phyloP scores from a whole-genome alignment of 306 rosid species.

The Pachyrhizus erosus region DNA sequence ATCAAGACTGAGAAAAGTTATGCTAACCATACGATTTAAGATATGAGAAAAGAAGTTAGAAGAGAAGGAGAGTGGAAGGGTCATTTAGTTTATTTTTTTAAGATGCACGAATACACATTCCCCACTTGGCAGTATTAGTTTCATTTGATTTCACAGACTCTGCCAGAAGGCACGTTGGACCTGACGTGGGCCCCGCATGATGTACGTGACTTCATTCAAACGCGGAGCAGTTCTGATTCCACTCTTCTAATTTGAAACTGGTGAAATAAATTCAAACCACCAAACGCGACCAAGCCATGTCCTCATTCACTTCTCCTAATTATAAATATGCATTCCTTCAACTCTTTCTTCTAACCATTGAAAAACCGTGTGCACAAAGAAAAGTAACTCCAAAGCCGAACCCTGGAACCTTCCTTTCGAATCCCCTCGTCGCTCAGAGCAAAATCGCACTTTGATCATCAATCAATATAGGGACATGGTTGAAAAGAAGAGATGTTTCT shows the following conservation, averaged over 20 bases:
- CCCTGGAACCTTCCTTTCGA: no score
- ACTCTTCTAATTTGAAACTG: background rate
- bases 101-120: background rate
- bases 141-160: background rate
- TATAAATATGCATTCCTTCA: background rate
- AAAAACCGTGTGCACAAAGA: constrained; percentile 18
- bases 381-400: background rate
- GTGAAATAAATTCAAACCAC: constrained; percentile 10
- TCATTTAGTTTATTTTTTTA: no score
- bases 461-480: background rate
- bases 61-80: no score
- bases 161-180: background rate
- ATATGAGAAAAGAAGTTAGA: no score
- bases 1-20: no score
- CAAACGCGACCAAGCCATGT: background rate
- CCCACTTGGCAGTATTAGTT: background rate
- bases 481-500: constrained; percentile 57
- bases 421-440: background rate
- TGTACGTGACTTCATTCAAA: background rate
- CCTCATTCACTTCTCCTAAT: background rate
- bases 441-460: background rate
- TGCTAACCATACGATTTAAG: no score
- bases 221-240: constrained; percentile 31
- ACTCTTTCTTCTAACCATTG: background rate
- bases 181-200: background rate